phyloP scores from a whole-genome alignment of 768 basidiomycete species.

The Tricholoma matsutake region DNA sequence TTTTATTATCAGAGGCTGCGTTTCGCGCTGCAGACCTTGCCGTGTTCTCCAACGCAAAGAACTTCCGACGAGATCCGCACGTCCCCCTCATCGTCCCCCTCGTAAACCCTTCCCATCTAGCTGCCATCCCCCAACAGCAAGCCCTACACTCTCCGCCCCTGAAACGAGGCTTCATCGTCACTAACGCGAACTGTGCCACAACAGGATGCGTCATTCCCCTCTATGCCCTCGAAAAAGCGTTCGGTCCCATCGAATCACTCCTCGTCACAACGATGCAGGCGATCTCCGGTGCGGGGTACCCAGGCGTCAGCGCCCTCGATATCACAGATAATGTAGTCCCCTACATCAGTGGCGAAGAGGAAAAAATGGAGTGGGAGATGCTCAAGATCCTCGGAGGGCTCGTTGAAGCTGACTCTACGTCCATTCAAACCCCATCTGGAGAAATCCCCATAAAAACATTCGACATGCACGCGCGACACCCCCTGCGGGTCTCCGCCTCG shows the following conservation, averaged over 20 bases:
- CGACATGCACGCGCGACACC: conserved; percentile 79
- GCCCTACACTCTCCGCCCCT: conserved; percentile 62
- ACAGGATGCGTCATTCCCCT: conserved; percentile 93
- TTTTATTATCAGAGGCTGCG: conserved; percentile 57
- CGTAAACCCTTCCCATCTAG: conserved; percentile 84
- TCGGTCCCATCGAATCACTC: conserved; percentile 91
- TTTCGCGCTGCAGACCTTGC: conserved; percentile 86
- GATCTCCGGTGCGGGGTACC: conserved; percentile 97
- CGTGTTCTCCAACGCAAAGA: conserved; percentile 98
- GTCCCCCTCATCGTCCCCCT: conserved; percentile 96
- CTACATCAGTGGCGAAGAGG: conserved; percentile 90
- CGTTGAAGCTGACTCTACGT: conserved; percentile 40
- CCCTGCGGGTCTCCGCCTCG: conserved; percentile 86
- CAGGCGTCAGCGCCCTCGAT: conserved; percentile 85
- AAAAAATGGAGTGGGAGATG: conserved; percentile 99
- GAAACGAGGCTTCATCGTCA: conserved; percentile 89
- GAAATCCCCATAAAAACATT: conserved; percentile 45
- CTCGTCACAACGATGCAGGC: conserved; percentile 97
- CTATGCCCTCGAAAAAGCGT: conserved; percentile 81
- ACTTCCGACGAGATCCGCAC: conserved; percentile 86
- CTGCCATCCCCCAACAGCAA: conserved; percentile 83
- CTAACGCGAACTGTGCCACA: conserved; percentile 98
- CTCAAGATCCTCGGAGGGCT: conserved; percentile 94
- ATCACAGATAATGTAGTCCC: conserved; percentile 97
- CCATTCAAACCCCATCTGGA: not conserved